phyloP scores from a whole-genome alignment of 1,284 basidiomycete genomes.

The Rhodotorula sp. region DNA sequence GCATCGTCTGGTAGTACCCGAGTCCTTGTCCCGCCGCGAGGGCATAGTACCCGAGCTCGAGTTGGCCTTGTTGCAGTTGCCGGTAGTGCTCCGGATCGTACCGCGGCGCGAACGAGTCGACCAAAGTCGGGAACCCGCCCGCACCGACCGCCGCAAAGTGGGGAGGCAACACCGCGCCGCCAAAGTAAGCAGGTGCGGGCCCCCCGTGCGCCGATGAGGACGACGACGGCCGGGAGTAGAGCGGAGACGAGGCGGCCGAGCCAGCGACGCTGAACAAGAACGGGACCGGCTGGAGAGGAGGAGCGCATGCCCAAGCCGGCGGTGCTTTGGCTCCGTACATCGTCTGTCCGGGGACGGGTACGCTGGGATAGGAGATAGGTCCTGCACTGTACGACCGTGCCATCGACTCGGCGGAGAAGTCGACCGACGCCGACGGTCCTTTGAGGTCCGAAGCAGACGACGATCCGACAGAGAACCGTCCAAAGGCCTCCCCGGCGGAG shows the following conservation, averaged over 20 bases:
- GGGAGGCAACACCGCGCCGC: no score
- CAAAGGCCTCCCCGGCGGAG: no score
- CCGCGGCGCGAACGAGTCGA: conserved; percentile 25
- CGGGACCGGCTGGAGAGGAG: background rate
- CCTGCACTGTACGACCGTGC: no score
- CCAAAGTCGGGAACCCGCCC: conserved; percentile 15
- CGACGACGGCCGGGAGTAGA: conserved; percentile 11
- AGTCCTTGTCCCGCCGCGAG: conserved; percentile 30
- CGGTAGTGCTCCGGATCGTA: conserved; percentile 15
- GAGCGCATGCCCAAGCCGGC: background rate
- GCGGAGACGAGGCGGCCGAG: conserved; percentile 3
- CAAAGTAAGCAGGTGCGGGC: background rate
- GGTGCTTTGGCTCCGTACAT: no score
- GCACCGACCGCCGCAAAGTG: background rate
- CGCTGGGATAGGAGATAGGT: no score
- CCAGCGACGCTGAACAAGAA: background rate
- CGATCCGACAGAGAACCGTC: no score
- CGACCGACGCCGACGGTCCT: no score
- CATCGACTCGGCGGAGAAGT: no score
- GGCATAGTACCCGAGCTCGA: conserved; percentile 32
- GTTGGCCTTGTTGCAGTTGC: background rate
- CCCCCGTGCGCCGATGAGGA: background rate
- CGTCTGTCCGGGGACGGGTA: no score
- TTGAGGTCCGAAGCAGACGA: no score
- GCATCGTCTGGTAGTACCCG: conserved; percentile 17